Percentiles rank a stretch among this genome's conserved stretches.
These are phyloP conservation scores for Cyberlindnera suaveolens DNA, from an alignment of 805 yeast species.

Conservation along the genomic window DNA sequence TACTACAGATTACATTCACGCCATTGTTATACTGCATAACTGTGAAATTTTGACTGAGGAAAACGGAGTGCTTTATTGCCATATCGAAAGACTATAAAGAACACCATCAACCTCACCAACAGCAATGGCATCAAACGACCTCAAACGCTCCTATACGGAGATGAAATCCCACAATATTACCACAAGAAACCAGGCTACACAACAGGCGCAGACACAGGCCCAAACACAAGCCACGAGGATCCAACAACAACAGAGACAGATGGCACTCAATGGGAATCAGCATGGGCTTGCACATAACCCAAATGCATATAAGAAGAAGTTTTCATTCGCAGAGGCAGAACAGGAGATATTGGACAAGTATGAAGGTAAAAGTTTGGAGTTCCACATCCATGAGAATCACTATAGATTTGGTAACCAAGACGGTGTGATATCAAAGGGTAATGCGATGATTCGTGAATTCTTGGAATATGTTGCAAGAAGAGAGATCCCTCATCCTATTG, in stretches of 20 bases:
- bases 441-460: conserved; percentile 74
- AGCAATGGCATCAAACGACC: not conserved
- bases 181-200: conserved; percentile 14
- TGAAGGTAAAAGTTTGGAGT: conserved; percentile 66
- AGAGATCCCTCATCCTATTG: conserved; percentile 81
- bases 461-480: conserved; percentile 73
- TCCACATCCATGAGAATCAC: conserved; percentile 89
- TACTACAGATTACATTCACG: too few relatives aligned
- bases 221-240: conserved; percentile 16
- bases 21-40: too few relatives aligned
- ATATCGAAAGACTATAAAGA: too few relatives aligned
- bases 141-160: not conserved
- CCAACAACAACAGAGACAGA: conserved; percentile 24
- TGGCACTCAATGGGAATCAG: conserved; percentile 26
- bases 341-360: conserved; percentile 73
- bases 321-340: conserved; percentile 62
- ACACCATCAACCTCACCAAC: not conserved
- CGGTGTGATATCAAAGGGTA: conserved; percentile 75
- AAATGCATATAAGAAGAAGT: conserved; percentile 32
- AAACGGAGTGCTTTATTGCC: too few relatives aligned
- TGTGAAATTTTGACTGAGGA: too few relatives aligned
- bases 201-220: conserved; percentile 17
- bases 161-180: conserved; percentile 9
- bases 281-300: conserved; percentile 16
- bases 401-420: conserved; percentile 89